Conservation (phyloP, 2,329 filamentous ascomycete species). For the Pseudocercospora macadamiae region DNA sequence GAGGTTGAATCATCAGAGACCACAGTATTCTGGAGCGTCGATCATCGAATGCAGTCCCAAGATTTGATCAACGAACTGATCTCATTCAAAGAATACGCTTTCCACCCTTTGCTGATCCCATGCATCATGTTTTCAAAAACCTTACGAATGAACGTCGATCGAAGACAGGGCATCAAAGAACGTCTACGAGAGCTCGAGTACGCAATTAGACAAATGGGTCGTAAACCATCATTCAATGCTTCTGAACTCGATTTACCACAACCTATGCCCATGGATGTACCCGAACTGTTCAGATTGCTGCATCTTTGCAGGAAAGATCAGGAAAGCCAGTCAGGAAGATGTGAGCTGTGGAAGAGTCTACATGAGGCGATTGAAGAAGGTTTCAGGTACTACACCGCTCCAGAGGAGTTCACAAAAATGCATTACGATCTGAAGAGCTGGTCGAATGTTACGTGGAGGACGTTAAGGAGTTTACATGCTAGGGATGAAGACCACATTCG, state of each 20-base stretch:
- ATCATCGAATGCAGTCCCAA: constrained; percentile 9
- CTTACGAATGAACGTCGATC: constrained; percentile 15
- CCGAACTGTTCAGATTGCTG: constrained; percentile 15
- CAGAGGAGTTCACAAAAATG: too few relatives aligned
- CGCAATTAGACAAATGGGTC: constrained; percentile 9
- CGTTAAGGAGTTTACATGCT: constrained; percentile 21
- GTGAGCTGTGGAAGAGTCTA: constrained; percentile 24
- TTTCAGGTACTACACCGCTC: neutral
- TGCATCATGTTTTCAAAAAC: constrained; percentile 26
- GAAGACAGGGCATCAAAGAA: constrained; percentile 20
- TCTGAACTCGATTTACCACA: constrained; percentile 1
- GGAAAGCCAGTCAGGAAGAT: constrained; percentile 25
- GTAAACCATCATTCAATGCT: constrained; percentile 4
- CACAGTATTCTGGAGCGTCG: constrained; percentile 24
- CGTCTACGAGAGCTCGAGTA: constrained; percentile 19
- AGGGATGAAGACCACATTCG: constrained; percentile 24
- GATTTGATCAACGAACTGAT: constrained; percentile 12
- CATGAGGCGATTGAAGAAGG: constrained; percentile 20
- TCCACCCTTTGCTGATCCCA: constrained; percentile 27
- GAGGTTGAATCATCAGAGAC: constrained; percentile 9
- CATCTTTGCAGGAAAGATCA: constrained; percentile 24
- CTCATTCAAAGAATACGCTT: constrained; percentile 11
- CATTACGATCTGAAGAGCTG: constrained; percentile 21
- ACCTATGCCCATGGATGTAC: neutral
- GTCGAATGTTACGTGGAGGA: constrained; percentile 18